Conservation (phyloP, 1,284 basidiomycete genomes). For the Ustilago nuda region DNA sequence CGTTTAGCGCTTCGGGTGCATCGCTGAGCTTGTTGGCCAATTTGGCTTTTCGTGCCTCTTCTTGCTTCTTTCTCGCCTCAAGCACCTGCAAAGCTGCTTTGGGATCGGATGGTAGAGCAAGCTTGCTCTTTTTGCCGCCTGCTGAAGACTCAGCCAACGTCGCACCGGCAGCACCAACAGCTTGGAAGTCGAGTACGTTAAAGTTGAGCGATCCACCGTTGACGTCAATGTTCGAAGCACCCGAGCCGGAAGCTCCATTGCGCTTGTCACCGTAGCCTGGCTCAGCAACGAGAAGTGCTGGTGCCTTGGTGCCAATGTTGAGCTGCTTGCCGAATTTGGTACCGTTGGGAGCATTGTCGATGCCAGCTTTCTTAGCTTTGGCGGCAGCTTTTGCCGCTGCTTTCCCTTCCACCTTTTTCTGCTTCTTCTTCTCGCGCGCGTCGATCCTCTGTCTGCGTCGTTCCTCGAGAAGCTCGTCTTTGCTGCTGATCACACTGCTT, state of each 20-base stretch:
- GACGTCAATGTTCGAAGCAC: constrained; percentile 32
- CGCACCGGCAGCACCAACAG: constrained; percentile 35
- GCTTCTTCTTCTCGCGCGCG: constrained; percentile 62
- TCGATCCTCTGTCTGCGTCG: constrained; percentile 61
- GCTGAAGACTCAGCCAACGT: constrained; percentile 22
- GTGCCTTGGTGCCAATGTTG: constrained; percentile 47
- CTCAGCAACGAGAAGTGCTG: constrained; percentile 54
- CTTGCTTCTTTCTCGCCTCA: constrained; percentile 60
- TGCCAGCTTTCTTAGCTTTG: constrained; percentile 36
- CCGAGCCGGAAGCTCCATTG: constrained; percentile 15
- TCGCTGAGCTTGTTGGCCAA: constrained; percentile 47
- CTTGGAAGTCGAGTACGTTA: constrained; percentile 52
- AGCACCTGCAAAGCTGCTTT: constrained; percentile 65
- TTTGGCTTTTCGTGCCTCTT: constrained; percentile 50
- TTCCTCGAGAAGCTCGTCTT: constrained; percentile 65
- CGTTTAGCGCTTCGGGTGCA: constrained; percentile 44
- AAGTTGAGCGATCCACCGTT: constrained; percentile 50
- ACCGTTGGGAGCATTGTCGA: constrained; percentile 36
- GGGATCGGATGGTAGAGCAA: constrained; percentile 63
- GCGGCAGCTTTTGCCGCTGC: constrained; percentile 34
- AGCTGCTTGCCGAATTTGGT: constrained; percentile 21
- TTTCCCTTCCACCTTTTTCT: constrained; percentile 59
- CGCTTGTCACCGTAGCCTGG: constrained; percentile 41
- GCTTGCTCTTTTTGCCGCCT: constrained; percentile 55
- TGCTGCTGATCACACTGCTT: constrained; percentile 52